Evolutionary conservation across 2,329 filamentous ascomycete genomes (phyloP).

Genomic region (Sporothrix globosa): DNA sequence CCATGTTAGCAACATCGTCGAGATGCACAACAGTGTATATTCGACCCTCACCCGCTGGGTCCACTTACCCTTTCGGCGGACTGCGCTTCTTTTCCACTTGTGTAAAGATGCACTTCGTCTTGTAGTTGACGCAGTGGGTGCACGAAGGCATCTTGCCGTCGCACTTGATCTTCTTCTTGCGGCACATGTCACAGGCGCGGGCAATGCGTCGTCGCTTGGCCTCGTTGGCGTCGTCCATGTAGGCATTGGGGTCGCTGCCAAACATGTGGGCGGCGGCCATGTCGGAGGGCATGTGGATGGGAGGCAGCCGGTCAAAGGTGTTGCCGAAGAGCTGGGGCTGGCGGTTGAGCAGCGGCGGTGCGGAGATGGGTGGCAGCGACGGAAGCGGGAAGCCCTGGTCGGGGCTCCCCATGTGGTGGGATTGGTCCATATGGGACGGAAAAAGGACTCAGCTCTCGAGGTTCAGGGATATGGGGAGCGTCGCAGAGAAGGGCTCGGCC

Average conservation of each 20-base stretch:
- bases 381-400: constrained; percentile 57
- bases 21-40: no score
- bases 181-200: constrained; percentile 92
- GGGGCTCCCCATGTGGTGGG: constrained; percentile 47
- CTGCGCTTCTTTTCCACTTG: constrained; percentile 98
- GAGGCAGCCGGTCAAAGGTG: constrained; percentile 61
- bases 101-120: constrained; percentile 95
- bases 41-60: no score
- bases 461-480: background rate
- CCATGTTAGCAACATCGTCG: no score
- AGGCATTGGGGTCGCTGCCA: constrained; percentile 54
- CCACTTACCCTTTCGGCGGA: constrained; percentile 85
- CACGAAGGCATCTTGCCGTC: constrained; percentile 94
- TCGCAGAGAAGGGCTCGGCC: background rate
- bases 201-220: constrained; percentile 88
- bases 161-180: constrained; percentile 97
- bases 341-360: constrained; percentile 65
- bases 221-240: constrained; percentile 72
- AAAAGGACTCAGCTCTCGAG: background rate
- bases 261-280: constrained; percentile 61
- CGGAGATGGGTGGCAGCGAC: constrained; percentile 50
- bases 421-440: constrained; percentile 52
- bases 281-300: constrained; percentile 61
- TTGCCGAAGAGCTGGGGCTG: constrained; percentile 72
- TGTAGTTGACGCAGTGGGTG: constrained; percentile 96